phyloP scores from a whole-genome alignment of 108 stramenopile genomes.

The Bacterosira constricta region DNA sequence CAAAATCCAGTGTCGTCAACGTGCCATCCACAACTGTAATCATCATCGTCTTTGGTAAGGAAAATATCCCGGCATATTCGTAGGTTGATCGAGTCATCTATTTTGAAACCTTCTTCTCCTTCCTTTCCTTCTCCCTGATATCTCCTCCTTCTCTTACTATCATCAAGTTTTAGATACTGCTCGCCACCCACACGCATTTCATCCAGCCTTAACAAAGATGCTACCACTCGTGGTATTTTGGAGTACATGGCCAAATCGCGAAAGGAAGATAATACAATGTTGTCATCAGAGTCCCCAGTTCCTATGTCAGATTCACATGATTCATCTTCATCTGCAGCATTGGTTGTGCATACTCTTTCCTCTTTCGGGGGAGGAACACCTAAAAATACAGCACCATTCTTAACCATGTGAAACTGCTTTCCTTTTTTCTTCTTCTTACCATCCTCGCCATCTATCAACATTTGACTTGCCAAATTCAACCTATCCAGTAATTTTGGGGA shows the following conservation, averaged over 20 bases:
- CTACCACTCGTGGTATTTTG: conserved; percentile 45
- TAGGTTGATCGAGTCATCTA: conserved; percentile 34
- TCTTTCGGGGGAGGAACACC: conserved; percentile 31
- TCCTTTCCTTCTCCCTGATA: conserved; percentile 44
- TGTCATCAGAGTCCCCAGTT: conserved; percentile 1
- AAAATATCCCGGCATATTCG: conserved; percentile 51
- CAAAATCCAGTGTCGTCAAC: conserved; percentile 86
- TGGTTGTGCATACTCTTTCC: neutral
- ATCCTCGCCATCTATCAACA: conserved; percentile 7
- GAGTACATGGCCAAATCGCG: conserved; percentile 48
- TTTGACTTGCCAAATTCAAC: conserved; percentile 25
- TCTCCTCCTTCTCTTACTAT: conserved; percentile 27
- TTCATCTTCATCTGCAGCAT: neutral
- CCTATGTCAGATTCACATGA: conserved; percentile 48
- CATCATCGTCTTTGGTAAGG: conserved; percentile 72
- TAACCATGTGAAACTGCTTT: conserved; percentile 68
- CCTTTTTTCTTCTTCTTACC: conserved; percentile 11
- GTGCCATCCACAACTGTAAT: conserved; percentile 84
- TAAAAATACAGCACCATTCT: conserved; percentile 63
- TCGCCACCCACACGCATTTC: conserved; percentile 37
- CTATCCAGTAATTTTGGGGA: conserved; percentile 37
- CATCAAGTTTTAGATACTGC: conserved; percentile 24
- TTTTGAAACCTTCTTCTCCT: neutral
- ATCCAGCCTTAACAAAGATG: conserved; percentile 41
- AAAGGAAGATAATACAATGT: conserved; percentile 33